Evolutionary conservation across 352 stramenopile genomes (phyloP).

Genomic region (Globisporangium cystogenes): DNA sequence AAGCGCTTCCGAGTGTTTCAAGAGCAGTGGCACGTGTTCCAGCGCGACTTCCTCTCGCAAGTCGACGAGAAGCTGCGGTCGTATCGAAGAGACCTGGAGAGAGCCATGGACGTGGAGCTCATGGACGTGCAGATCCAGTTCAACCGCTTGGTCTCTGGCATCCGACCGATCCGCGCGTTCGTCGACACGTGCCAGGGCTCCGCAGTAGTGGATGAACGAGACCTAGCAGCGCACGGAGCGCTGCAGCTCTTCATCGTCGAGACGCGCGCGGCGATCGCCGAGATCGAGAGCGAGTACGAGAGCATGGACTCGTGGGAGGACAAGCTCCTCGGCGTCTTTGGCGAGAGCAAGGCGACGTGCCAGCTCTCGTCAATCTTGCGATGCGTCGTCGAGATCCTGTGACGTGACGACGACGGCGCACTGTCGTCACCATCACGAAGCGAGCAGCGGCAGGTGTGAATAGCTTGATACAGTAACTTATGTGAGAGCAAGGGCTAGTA

Average conservation of each 20-base stretch:
- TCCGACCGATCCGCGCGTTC: slow-evolving; percentile 39
- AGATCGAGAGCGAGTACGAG: slow-evolving; percentile 63
- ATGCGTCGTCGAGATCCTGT: slow-evolving; percentile 25
- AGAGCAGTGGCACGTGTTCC: slow-evolving; percentile 23
- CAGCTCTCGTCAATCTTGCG: slow-evolving; percentile 46
- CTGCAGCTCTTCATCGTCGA: slow-evolving; percentile 49
- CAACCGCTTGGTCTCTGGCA: slow-evolving; percentile 44
- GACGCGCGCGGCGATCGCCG: slow-evolving; percentile 20
- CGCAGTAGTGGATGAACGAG: slow-evolving; percentile 15
- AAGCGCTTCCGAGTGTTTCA: slow-evolving; percentile 36
- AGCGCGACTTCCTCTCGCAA: slow-evolving; percentile 25
- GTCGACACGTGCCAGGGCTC: slow-evolving; percentile 18
- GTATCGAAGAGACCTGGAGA: slow-evolving; percentile 50
- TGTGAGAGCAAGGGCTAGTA: slow-evolving; percentile 7
- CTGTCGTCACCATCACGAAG: neutral
- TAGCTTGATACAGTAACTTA: slow-evolving; percentile 5
- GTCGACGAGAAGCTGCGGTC: slow-evolving; percentile 51
- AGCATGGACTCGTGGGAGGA: slow-evolving; percentile 51
- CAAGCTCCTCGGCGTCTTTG: slow-evolving; percentile 57
- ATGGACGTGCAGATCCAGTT: slow-evolving; percentile 62
- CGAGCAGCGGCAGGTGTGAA: neutral
- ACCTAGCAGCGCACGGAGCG: slow-evolving; percentile 34
- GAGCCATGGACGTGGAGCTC: slow-evolving; percentile 43
- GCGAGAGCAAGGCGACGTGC: slow-evolving; percentile 62
- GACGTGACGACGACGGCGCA: neutral